Conservation (phyloP, 2,329 filamentous ascomycete genomes). For the Aurifilum marmelostoma region DNA sequence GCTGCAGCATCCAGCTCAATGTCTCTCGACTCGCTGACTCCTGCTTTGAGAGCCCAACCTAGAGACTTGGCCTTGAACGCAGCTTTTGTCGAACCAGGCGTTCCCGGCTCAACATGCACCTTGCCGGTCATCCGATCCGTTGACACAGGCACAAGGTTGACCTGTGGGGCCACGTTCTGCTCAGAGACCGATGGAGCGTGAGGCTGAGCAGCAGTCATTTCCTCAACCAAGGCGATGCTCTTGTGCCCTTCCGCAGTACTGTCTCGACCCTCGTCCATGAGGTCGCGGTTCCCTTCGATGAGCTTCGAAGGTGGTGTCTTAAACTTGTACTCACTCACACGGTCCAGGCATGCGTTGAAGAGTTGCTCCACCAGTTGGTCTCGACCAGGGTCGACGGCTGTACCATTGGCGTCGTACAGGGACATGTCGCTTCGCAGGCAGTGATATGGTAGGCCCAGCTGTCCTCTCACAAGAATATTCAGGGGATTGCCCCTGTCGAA, state of each 20-base stretch:
- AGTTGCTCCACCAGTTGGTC: conserved; percentile 87
- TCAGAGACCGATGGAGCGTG: conserved; percentile 58
- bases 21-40: conserved; percentile 64
- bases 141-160: conserved; percentile 65
- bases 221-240: conserved; percentile 74
- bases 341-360: conserved; percentile 92
- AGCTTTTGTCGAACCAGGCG: conserved; percentile 70
- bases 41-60: conserved; percentile 77
- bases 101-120: conserved; percentile 71
- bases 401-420: conserved; percentile 83
- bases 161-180: conserved; percentile 55
- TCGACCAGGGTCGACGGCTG: conserved; percentile 73
- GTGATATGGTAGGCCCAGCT: conserved; percentile 86
- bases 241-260: conserved; percentile 69
- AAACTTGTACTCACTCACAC: conserved; percentile 87
- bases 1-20: conserved; percentile 72
- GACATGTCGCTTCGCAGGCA: conserved; percentile 78
- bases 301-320: conserved; percentile 71
- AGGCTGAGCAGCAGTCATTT: conserved; percentile 65
- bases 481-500: conserved; percentile 95
- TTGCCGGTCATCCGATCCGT: conserved; percentile 72
- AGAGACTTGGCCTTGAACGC: conserved; percentile 77
- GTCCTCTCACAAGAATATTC: conserved; percentile 86
- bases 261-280: conserved; percentile 84
- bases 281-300: conserved; percentile 78